Base-by-base conservation (phyloP, 495 filamentous ascomycete genomes). In the Parathielavia appendiculata region DNA sequence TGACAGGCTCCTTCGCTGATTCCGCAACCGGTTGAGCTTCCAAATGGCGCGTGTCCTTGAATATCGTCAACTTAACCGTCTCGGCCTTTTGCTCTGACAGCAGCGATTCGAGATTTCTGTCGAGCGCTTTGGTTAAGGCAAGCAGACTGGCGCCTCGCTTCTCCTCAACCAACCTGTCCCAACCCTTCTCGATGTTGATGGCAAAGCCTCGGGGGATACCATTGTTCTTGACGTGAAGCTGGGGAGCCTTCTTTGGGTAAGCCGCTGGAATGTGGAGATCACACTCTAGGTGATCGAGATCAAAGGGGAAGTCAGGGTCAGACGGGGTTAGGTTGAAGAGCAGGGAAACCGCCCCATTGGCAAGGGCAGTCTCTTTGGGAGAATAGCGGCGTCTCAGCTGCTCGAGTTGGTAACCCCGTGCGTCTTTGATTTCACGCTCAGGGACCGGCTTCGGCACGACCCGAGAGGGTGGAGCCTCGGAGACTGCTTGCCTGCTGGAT, bases 261-360 rank as follows among this genome's bases (percentile, higher is more conserved):
- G 66, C 69, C 0, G 52, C 57, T 1, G 91, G 89, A 9, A 96
- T 79, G 51, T 73, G 78, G n/a, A 96, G 74, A 2, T 82, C 74
- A 65, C 90, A 91, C 56, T 87, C 76, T n/a, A 95, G 73, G 20
- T 76, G 76, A 12, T 85, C 80, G 59, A 95, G 73, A 20, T 91
- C 87, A 59, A 88, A 95, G 6, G 90, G 86, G 59, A 92, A 92
- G 66, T 95, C 90, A 0, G 90, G 90, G 66, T 95, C 91, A n/a
- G 89, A 92, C 6, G 91, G 91, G 14, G 69, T 71, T 55, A 96
- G 62, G 20, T 74, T 76, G 68, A 95, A 89, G 0, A 73, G 69
- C 20, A 92, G 69, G 14, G 78, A 77, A 8, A 78, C 82, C 4
- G 71, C 67, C 14, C 79, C 82, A 51, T 78, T 73, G 36, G 78